phyloP scores from a whole-genome alignment of 2,329 filamentous ascomycete species.

The Bipolaris cookei region DNA sequence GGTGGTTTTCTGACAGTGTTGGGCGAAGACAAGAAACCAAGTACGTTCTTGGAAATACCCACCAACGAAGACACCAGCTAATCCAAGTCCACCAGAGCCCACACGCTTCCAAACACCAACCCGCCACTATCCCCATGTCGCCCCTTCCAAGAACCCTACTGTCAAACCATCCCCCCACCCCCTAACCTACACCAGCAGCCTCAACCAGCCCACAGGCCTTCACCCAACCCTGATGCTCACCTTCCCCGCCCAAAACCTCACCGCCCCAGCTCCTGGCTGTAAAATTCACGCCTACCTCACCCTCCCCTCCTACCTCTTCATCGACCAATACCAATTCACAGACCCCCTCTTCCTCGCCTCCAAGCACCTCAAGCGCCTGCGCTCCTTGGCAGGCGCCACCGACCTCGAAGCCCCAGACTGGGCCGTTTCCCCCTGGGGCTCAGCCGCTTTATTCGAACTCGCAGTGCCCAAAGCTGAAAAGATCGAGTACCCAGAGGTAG shows the following conservation, averaged over 20 bases:
- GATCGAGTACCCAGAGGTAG: conserved; percentile 16
- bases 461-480: conserved; percentile 52
- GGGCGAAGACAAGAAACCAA: conserved; percentile 72
- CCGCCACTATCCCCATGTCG: conserved; percentile 68
- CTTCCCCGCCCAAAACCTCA: conserved; percentile 60
- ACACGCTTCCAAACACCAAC: conserved; percentile 87
- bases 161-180: conserved; percentile 38
- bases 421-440: conserved; percentile 78
- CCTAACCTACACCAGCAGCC: conserved; percentile 70
- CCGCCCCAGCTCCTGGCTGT: conserved; percentile 61
- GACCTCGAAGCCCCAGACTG: conserved; percentile 93
- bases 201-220: conserved; percentile 76
- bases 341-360: conserved; percentile 79
- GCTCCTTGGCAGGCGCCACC: conserved; percentile 74
- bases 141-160: conserved; percentile 7
- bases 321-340: conserved; percentile 83
- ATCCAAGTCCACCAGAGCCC: conserved; percentile 58
- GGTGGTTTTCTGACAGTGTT: conserved; percentile 80
- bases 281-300: conserved; percentile 80
- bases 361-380: conserved; percentile 75
- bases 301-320: conserved; percentile 79
- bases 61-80: not conserved
- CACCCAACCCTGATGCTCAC: conserved; percentile 83
- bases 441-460: conserved; percentile 76
- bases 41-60: conserved; percentile 46